Evolutionary conservation across 768 basidiomycete species (phyloP), one percentile per base, ranked within the genome.

Genomic region (Termitomyces sp.): DNA sequence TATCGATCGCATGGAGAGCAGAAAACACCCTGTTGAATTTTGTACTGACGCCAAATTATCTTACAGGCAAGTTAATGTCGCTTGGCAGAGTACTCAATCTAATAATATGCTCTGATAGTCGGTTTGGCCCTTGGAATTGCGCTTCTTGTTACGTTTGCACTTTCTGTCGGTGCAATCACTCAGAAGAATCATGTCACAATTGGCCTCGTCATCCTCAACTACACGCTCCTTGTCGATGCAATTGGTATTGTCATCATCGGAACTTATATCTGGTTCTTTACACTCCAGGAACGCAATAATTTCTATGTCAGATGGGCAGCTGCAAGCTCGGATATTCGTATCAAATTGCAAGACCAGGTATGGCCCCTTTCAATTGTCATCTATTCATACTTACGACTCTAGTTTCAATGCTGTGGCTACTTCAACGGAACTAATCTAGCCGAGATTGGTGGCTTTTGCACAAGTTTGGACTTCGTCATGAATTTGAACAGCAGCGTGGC

Each of bases 381-480:
- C 51, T 50, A 18, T 12, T 43, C 34, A 4, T n/a, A 41, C 20
- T 52, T 24, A 50, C 26, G 41, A 34, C 36, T 29, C 41, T 57
- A 94, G 92, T 77, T 92, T 63, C 69, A 72, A 56, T 95, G 94
- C 73, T 96, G 94, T 64, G 94, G 94, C 18, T 96, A 93, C 71
- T 89, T 89, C 67, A 82, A 82, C 61, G 82, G 82, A 22, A 82
- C 81, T 3, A 81, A 88, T 58, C 61, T 75, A 4, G 78, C 79
- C 34, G 83, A 79, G 59, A 73, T 86, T 48, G 84, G 83, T n/a
- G 86, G 56, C 5, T 86, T 86, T 68, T 92, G 90, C 70, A 68
- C 71, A 58, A 71, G 70, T 51, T 71, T 68, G 59, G 68, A 72
- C 46, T 76, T 82, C 58, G 64, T 79, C 50, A 68, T 72, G 55